These are phyloP conservation scores for Funneliformis geosporum DNA, from an alignment of 192 early-diverging fungal species.

Conservation along the genomic window DNA sequence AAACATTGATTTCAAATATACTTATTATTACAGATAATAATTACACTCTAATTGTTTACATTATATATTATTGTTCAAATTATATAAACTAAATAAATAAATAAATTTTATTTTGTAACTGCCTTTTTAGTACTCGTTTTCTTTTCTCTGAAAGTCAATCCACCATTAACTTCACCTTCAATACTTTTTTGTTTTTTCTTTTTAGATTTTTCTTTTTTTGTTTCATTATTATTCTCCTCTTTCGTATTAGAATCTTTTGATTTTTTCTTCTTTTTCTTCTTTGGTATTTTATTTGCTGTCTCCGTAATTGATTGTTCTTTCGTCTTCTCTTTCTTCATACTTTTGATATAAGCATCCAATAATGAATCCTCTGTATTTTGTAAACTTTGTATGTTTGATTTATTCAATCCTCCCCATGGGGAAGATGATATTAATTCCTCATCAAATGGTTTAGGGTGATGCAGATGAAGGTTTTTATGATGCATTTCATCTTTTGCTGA, in stretches of 20 bases:
- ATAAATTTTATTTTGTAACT: neutral
- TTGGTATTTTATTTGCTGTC: neutral
- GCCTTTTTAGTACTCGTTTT: neutral
- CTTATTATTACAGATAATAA: neutral
- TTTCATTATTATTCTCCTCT: neutral
- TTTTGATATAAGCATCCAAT: neutral
- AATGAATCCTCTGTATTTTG: neutral
- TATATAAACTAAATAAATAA: neutral
- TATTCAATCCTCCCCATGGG: neutral
- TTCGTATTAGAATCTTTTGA: neutral
- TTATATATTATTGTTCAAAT: neutral
- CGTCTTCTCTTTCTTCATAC: too few species aligned
- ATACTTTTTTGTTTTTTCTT: neutral
- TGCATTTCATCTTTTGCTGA: too few species aligned
- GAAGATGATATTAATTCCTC: neutral
- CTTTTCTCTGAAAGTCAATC: neutral
- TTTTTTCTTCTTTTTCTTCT: neutral
- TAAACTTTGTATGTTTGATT: neutral
- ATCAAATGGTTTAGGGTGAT: neutral
- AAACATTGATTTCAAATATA: neutral
- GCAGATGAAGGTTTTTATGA: neutral
- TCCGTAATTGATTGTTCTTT: neutral
- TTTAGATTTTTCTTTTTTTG: neutral
- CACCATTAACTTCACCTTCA: neutral
- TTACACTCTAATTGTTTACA: neutral